Evolutionary conservation across 2,329 filamentous ascomycete species (phyloP).

Genomic region (Cladophialophora chaetospira): DNA sequence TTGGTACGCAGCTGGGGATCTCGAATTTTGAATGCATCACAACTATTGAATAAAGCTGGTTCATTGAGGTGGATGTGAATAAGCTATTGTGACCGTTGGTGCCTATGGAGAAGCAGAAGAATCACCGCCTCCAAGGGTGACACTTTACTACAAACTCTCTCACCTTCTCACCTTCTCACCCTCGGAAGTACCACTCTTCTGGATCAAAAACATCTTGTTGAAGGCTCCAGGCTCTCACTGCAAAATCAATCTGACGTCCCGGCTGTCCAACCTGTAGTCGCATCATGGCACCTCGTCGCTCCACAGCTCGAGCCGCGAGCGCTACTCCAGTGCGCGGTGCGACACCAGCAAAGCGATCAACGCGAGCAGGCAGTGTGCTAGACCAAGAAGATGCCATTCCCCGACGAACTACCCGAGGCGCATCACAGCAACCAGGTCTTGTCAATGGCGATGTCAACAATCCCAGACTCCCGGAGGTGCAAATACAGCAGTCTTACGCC

Average conservation of each 20-base stretch:
- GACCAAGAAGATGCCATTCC: conserved; percentile 19
- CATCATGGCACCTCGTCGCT: conserved; percentile 29
- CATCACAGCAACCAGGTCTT: conserved; percentile 23
- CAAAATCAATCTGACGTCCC: background rate
- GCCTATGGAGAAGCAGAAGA: background rate
- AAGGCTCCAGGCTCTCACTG: too few relatives aligned
- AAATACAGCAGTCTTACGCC: conserved; percentile 44
- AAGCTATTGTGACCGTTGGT: background rate
- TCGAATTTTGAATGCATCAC: too few relatives aligned
- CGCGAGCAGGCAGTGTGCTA: conserved; percentile 18
- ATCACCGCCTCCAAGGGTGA: background rate
- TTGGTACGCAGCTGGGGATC: background rate
- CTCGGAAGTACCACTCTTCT: background rate
- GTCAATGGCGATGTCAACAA: conserved; percentile 29
- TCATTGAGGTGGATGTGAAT: too few relatives aligned
- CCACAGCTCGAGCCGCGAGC: conserved; percentile 23
- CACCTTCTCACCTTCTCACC: background rate
- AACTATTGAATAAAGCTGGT: too few relatives aligned
- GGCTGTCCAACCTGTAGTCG: background rate
- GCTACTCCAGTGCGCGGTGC: conserved; percentile 22
- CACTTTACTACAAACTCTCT: background rate
- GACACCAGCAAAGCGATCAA: conserved; percentile 20
- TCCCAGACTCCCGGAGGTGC: conserved; percentile 41
- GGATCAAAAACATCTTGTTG: background rate
- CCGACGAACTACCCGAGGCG: conserved; percentile 22